Conservation (phyloP, 495 filamentous ascomycete genomes). For the Haplographium delicatum region DNA sequence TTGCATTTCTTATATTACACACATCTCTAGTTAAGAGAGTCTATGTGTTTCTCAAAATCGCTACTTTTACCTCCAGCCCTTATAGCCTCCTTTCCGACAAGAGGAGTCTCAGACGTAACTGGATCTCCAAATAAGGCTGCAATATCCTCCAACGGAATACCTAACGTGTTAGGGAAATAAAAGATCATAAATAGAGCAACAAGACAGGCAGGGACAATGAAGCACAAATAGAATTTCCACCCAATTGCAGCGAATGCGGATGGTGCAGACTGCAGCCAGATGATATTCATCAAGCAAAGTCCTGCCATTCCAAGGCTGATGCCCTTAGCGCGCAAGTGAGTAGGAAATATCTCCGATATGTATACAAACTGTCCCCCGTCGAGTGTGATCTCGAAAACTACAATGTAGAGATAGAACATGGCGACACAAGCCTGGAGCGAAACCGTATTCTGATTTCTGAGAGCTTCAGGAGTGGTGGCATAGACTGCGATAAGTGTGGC, state of each 20-base stretch:
- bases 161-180: conserved; percentile 1
- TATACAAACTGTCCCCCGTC: conserved; percentile 17
- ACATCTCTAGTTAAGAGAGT: no score
- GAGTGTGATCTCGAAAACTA: neutral
- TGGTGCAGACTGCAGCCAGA: conserved; percentile 7
- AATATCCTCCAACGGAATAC: conserved; percentile 8
- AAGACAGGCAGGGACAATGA: neutral
- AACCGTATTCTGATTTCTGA: neutral
- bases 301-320: conserved; percentile 4
- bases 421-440: conserved; percentile 13
- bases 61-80: no score
- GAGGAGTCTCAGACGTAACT: neutral
- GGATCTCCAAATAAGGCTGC: conserved; percentile 9
- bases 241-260: conserved; percentile 4
- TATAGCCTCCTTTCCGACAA: neutral
- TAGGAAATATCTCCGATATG: conserved; percentile 10
- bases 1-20: no score
- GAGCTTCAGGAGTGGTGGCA: neutral
- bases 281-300: conserved; percentile 3
- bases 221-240: conserved; percentile 10
- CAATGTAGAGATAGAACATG: conserved; percentile 16
- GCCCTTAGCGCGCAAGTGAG: conserved; percentile 8
- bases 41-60: no score
- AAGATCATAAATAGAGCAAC: neutral
- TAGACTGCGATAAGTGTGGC: conserved; percentile 21